phyloP scores from a whole-genome alignment of 495 filamentous ascomycete genomes.

The Neurospora sublineolata region DNA sequence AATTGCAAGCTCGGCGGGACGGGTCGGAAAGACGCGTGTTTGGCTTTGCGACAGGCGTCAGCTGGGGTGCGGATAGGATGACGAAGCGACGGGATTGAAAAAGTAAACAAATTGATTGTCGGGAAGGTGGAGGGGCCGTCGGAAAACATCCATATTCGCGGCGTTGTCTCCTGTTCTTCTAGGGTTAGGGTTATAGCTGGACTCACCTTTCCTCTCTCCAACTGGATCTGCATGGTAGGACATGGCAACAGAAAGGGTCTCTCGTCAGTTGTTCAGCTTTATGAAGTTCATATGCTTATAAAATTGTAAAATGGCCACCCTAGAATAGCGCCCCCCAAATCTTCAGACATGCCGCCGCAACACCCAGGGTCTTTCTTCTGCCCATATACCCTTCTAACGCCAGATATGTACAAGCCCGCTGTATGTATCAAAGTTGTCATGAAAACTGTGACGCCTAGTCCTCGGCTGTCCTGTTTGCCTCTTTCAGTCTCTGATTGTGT shows the following conservation, averaged over 20 bases:
- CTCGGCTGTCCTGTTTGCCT: constrained; percentile 24
- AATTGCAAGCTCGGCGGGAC: not conserved
- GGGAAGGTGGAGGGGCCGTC: not conserved
- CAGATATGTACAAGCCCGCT: not conserved
- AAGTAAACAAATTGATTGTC: constrained; percentile 5
- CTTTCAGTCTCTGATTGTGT: constrained; percentile 17
- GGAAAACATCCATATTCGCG: not conserved
- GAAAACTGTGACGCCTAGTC: constrained; percentile 10
- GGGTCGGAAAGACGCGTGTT: not conserved
- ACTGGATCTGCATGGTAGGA: not conserved
- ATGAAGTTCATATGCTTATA: not conserved
- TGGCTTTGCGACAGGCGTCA: not conserved
- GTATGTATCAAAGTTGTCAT: not conserved
- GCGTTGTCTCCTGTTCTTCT: not conserved
- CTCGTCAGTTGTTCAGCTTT: not conserved
- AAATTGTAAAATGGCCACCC: not conserved
- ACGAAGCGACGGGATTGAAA: not conserved
- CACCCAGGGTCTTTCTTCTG: not conserved
- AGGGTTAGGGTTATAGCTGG: not conserved
- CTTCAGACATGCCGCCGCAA: not conserved
- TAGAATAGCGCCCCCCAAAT: not conserved
- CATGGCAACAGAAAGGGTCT: not conserved
- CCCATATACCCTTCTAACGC: not conserved
- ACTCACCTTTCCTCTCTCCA: not conserved
- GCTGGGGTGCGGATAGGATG: not conserved